Conservation (phyloP, 2,329 filamentous ascomycete genomes). For the Pseudocercospora cruenta region DNA sequence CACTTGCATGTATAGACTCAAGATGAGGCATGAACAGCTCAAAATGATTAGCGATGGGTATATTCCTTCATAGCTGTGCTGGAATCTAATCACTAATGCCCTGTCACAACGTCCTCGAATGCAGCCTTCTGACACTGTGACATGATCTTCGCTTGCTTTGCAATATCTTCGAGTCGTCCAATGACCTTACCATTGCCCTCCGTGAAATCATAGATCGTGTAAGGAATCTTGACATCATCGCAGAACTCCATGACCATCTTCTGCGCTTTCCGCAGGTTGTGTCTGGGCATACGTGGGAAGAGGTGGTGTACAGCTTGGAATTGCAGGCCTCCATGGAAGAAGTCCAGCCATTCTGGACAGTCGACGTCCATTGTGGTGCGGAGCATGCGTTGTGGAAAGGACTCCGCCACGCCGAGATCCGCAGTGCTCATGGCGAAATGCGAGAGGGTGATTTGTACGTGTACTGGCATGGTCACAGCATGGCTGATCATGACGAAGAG, state of each 20-base stretch:
- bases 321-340: conserved; percentile 71
- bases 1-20: not conserved
- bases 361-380: conserved; percentile 76
- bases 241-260: conserved; percentile 65
- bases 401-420: conserved; percentile 66
- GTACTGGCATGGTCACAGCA: conserved; percentile 67
- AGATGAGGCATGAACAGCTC: no score
- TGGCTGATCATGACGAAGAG: conserved; percentile 67
- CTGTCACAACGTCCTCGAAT: conserved; percentile 35
- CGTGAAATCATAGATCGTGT: conserved; percentile 63
- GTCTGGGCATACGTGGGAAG: conserved; percentile 68
- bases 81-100: conserved; percentile 26
- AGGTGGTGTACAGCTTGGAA: conserved; percentile 74
- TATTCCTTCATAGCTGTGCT: not conserved
- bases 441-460: conserved; percentile 72
- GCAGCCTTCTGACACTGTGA: conserved; percentile 56
- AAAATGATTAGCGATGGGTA: not conserved
- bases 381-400: conserved; percentile 70
- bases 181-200: conserved; percentile 65
- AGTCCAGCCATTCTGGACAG: conserved; percentile 72
- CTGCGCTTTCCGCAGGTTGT: conserved; percentile 67
- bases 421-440: conserved; percentile 74
- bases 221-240: conserved; percentile 65
- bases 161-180: conserved; percentile 60
- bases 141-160: conserved; percentile 63